These are phyloP conservation scores for Fusarium sublunatum DNA, from an alignment of 2,329 filamentous ascomycete species.

Conservation along the genomic window DNA sequence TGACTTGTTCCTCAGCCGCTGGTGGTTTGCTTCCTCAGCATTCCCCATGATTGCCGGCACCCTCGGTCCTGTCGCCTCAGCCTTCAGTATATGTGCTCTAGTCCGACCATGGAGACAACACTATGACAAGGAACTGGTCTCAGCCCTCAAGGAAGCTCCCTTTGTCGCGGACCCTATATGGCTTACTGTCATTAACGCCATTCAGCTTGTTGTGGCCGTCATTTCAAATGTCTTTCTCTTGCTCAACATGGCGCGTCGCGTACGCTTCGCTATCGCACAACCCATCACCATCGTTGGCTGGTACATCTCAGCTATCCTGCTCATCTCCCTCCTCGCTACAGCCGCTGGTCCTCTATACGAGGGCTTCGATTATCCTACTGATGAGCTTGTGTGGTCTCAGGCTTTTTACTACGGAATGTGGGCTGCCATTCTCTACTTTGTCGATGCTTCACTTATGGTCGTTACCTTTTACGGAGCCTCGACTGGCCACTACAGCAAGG, in stretches of 20 bases:
- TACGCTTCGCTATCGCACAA: constrained; percentile 84
- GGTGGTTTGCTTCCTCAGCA: constrained; percentile 72
- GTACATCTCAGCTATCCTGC: constrained; percentile 73
- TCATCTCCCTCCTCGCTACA: constrained; percentile 74
- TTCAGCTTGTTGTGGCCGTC: constrained; percentile 80
- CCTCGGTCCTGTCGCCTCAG: constrained; percentile 85
- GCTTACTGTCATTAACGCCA: constrained; percentile 79
- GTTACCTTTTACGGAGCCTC: constrained; percentile 84
- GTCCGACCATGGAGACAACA: constrained; percentile 80
- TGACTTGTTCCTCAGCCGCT: constrained; percentile 57
- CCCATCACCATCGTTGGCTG: constrained; percentile 86
- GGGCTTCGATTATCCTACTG: constrained; percentile 51
- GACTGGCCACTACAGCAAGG: constrained; percentile 75
- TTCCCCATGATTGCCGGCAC: constrained; percentile 86
- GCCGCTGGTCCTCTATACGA: constrained; percentile 66
- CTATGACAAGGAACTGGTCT: constrained; percentile 48
- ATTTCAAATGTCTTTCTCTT: constrained; percentile 84
- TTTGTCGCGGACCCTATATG: constrained; percentile 77
- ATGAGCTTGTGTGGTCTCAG: constrained; percentile 75
- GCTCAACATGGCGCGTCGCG: constrained; percentile 84
- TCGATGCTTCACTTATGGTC: constrained; percentile 80
- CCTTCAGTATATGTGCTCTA: constrained; percentile 88
- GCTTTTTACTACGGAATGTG: constrained; percentile 90
- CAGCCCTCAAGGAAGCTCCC: constrained; percentile 59
- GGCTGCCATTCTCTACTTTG: constrained; percentile 81